Conservation (phyloP, 345 rosid genomes). For the Camelina hispida region DNA sequence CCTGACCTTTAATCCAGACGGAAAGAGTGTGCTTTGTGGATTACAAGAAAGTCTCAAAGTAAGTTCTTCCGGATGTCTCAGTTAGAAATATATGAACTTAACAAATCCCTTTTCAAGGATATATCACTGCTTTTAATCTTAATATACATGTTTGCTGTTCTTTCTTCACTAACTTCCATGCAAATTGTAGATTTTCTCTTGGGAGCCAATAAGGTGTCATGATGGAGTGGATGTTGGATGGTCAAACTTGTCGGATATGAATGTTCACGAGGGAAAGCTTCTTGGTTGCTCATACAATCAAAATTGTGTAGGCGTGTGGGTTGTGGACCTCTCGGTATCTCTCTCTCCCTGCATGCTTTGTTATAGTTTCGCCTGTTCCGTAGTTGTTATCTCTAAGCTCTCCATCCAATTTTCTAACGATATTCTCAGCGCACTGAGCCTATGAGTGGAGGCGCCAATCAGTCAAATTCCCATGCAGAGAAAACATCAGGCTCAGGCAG, state of each 20-base stretch:
- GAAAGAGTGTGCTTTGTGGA: constrained; percentile 94
- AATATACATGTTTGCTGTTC: constrained; percentile 27
- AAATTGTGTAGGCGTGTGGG: constrained; percentile 99
- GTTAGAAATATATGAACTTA: constrained; percentile 6
- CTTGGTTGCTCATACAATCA: constrained; percentile 99
- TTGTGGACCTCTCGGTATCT: constrained; percentile 93
- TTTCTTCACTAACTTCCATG: constrained; percentile 15
- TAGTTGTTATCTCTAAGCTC: constrained; percentile 38
- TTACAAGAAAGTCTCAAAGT: constrained; percentile 95
- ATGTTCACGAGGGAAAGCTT: constrained; percentile 97
- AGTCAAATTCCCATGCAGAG: constrained; percentile 62
- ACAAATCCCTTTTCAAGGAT: constrained; percentile 13
- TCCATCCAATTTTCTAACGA: constrained; percentile 28
- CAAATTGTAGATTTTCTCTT: constrained; percentile 77
- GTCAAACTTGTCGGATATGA: constrained; percentile 94
- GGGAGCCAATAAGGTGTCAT: constrained; percentile 97
- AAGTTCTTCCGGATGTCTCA: constrained; percentile 33
- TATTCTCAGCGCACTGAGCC: constrained; percentile 75
- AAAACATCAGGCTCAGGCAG: constrained; percentile 58
- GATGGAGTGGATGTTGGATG: constrained; percentile 97
- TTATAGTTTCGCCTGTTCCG: constrained; percentile 31
- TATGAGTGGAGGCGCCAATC: constrained; percentile 53
- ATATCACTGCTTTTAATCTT: constrained; percentile 11
- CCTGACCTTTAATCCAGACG: constrained; percentile 92
- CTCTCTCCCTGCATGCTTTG: constrained; percentile 15